Evolutionary conservation across 1,284 basidiomycete genomes (phyloP).

Genomic region (Bondarzewia mesenterica): DNA sequence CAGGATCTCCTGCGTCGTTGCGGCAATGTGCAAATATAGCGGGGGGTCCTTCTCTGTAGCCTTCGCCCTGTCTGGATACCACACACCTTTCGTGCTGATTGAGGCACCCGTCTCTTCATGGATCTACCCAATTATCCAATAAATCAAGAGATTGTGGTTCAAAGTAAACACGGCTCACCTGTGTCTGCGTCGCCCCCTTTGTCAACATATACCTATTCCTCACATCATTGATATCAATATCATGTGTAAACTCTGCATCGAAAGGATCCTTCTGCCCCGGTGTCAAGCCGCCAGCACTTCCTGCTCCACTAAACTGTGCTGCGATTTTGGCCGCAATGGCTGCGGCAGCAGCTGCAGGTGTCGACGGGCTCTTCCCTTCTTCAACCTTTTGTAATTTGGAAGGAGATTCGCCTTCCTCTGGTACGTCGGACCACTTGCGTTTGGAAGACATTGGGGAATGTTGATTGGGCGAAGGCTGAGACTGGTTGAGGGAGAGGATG

Average conservation of each 20-base stretch:
- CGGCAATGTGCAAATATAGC: slow-evolving; percentile 90
- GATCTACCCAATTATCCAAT: slow-evolving; percentile 44
- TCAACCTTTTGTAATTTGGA: slow-evolving; percentile 43
- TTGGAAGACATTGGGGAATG: slow-evolving; percentile 42
- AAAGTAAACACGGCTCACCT: slow-evolving; percentile 45
- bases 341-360: slow-evolving; percentile 74
- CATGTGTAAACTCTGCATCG: slow-evolving; percentile 81
- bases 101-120: slow-evolving; percentile 85
- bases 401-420: slow-evolving; percentile 29
- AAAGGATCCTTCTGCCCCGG: slow-evolving; percentile 56
- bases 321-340: slow-evolving; percentile 92
- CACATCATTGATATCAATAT: slow-evolving; percentile 97
- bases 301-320: slow-evolving; percentile 60
- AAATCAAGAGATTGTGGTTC: slow-evolving; percentile 1
- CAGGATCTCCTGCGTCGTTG: slow-evolving; percentile 71
- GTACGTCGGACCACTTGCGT: slow-evolving; percentile 67
- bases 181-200: slow-evolving; percentile 86
- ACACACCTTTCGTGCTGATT: slow-evolving; percentile 86
- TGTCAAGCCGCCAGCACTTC: slow-evolving; percentile 29
- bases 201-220: slow-evolving; percentile 95
- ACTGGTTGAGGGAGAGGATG: background rate
- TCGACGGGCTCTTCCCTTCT: slow-evolving; percentile 58
- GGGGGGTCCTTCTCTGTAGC: slow-evolving; percentile 91
- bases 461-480: background rate
- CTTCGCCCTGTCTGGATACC: slow-evolving; percentile 88